Evolutionary conservation across 83 land plant genomes (phyloP).

Genomic region (Larix sibirica): DNA sequence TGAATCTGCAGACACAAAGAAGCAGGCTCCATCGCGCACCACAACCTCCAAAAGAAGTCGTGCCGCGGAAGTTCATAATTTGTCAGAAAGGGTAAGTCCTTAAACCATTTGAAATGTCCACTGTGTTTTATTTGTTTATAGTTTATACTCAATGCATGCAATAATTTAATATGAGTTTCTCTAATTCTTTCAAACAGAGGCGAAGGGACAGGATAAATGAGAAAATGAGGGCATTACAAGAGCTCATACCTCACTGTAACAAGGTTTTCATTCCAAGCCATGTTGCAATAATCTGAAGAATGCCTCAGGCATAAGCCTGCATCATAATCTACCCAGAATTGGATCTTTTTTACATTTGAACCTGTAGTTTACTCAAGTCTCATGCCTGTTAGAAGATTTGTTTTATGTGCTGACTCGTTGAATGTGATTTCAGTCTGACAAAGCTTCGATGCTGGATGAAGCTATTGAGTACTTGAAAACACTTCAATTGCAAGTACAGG

Average conservation of each 20-base stretch:
- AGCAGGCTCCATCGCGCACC: slow-evolving; percentile 39
- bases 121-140: background rate
- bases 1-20: slow-evolving; percentile 59
- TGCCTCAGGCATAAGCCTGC: background rate
- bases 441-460: slow-evolving; percentile 62
- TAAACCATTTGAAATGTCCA: background rate
- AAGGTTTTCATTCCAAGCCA: slow-evolving; percentile 40
- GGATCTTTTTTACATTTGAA: background rate
- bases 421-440: slow-evolving; percentile 32
- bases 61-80: slow-evolving; percentile 92
- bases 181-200: slow-evolving; percentile 45
- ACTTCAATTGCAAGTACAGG: slow-evolving; percentile 64
- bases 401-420: background rate
- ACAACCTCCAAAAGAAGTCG: slow-evolving; percentile 68
- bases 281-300: background rate
- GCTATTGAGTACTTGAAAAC: slow-evolving; percentile 73
- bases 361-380: background rate
- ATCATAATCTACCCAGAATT: background rate
- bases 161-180: background rate
- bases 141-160: background rate
- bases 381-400: background rate
- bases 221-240: slow-evolving; percentile 88
- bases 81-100: slow-evolving; percentile 75
- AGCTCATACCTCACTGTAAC: slow-evolving; percentile 88
- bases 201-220: slow-evolving; percentile 93